phyloP scores from a whole-genome alignment of 768 basidiomycete species.

The Trametes cinnabarina region DNA sequence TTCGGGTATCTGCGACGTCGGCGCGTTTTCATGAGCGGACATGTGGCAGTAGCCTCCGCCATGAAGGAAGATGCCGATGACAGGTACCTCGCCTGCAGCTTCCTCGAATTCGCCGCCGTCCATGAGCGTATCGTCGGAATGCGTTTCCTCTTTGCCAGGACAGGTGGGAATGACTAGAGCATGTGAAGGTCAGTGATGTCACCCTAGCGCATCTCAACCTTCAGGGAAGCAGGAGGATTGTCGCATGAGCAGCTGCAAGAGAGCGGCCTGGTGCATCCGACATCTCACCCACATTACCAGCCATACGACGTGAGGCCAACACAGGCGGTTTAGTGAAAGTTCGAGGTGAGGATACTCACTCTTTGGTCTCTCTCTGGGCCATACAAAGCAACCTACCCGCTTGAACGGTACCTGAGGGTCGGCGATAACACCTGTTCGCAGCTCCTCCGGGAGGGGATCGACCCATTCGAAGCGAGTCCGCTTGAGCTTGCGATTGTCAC shows the following conservation, averaged over 20 bases:
- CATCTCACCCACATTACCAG: no score
- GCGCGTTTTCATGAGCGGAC: slow-evolving; percentile 50
- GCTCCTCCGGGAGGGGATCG: slow-evolving; percentile 38
- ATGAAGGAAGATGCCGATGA: slow-evolving; percentile 52
- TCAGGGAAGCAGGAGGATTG: no score
- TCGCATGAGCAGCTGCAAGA: no score
- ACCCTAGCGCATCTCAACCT: no score
- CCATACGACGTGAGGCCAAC: no score
- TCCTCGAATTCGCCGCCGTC: slow-evolving; percentile 25
- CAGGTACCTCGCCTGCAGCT: slow-evolving; percentile 28
- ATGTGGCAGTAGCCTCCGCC: slow-evolving; percentile 58
- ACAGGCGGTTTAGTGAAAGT: no score
- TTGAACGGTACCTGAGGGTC: slow-evolving; percentile 41
- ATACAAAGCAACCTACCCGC: slow-evolving; percentile 46
- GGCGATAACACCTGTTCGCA: slow-evolving; percentile 43
- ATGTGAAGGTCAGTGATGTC: neutral
- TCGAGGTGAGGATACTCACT: slow-evolving; percentile 3
- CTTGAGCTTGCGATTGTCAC: slow-evolving; percentile 33
- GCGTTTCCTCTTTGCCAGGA: neutral
- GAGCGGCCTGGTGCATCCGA: no score
- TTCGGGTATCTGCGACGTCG: slow-evolving; percentile 49
- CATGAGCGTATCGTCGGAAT: slow-evolving; percentile 8
- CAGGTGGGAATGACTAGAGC: slow-evolving; percentile 7
- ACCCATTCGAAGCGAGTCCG: slow-evolving; percentile 53
- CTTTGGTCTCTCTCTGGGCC: slow-evolving; percentile 39